phyloP scores from a whole-genome alignment of 225 moss, liverwort and hornwort genomes.

The Polytrichum commune region DNA sequence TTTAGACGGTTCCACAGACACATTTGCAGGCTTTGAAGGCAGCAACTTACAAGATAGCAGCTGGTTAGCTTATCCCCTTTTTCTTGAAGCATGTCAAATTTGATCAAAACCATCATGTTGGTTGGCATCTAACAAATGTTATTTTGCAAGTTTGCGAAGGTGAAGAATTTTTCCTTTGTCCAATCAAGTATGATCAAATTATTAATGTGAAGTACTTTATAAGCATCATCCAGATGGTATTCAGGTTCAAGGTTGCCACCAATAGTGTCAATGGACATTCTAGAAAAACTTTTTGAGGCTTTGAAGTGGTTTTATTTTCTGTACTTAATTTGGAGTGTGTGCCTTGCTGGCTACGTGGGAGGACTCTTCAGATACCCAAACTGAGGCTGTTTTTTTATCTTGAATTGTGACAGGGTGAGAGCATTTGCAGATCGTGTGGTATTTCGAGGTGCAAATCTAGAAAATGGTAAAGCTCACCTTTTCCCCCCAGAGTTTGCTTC shows the following conservation, averaged over 20 bases:
- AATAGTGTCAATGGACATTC: too few species aligned
- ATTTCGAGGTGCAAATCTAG: constrained; percentile 69
- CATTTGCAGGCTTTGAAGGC: constrained; percentile 75
- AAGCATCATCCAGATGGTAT: too few species aligned
- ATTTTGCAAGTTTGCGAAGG: not conserved
- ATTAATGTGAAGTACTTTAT: too few species aligned
- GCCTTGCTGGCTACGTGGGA: too few species aligned
- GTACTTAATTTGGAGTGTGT: too few species aligned
- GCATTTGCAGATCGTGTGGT: constrained; percentile 83
- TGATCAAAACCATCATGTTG: not conserved
- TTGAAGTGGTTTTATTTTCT: too few species aligned
- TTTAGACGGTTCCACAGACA: constrained; percentile 74
- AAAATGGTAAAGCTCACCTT: constrained; percentile 40
- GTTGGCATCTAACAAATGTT: not conserved
- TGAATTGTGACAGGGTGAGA: constrained; percentile 46
- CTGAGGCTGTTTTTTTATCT: not conserved
- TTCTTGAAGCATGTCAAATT: not conserved
- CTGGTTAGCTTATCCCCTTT: constrained; percentile 31
- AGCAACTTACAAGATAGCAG: constrained; percentile 63
- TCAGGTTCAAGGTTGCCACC: too few species aligned
- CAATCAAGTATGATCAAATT: too few species aligned
- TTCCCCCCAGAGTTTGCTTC: too few species aligned
- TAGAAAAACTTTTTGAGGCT: too few species aligned
- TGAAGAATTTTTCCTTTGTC: not conserved
- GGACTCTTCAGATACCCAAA: too few species aligned